phyloP scores from a whole-genome alignment of 192 early-diverging fungal genomes.

The Backusella westeae region DNA sequence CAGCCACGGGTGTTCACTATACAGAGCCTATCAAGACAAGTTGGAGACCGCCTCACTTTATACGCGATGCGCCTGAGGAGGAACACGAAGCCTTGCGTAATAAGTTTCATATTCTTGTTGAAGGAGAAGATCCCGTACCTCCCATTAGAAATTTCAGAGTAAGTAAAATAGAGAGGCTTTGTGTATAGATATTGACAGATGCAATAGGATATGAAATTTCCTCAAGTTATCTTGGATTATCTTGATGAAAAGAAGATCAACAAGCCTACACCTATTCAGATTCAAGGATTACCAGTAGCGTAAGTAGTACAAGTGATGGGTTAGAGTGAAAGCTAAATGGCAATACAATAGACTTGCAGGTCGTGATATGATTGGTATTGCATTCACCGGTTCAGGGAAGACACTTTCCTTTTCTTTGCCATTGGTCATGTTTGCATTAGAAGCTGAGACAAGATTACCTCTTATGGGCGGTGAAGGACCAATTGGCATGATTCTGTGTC shows the following conservation, averaged over 20 bases:
- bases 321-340: background rate
- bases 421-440: constrained; percentile 89
- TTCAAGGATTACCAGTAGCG: constrained; percentile 94
- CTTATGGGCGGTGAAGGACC: constrained; percentile 87
- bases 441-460: constrained; percentile 85
- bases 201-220: constrained; percentile 79
- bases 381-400: constrained; percentile 97
- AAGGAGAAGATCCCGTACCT: constrained; percentile 83
- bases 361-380: constrained; percentile 97
- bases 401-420: constrained; percentile 94
- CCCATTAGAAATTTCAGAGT: constrained; percentile 77
- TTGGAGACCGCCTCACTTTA: constrained; percentile 79
- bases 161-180: background rate
- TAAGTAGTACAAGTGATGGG: constrained; percentile 22
- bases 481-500: constrained; percentile 91
- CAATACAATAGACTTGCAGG: constrained; percentile 61
- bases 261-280: constrained; percentile 95
- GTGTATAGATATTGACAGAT: background rate
- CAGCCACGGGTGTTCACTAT: constrained; percentile 86
- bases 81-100: constrained; percentile 60
- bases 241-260: constrained; percentile 79
- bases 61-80: constrained; percentile 55
- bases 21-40: constrained; percentile 81
- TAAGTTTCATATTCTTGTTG: constrained; percentile 86
- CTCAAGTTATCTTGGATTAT: constrained; percentile 72